phyloP scores from a whole-genome alignment of 805 yeast species.

The Peterozyma xylosa region DNA sequence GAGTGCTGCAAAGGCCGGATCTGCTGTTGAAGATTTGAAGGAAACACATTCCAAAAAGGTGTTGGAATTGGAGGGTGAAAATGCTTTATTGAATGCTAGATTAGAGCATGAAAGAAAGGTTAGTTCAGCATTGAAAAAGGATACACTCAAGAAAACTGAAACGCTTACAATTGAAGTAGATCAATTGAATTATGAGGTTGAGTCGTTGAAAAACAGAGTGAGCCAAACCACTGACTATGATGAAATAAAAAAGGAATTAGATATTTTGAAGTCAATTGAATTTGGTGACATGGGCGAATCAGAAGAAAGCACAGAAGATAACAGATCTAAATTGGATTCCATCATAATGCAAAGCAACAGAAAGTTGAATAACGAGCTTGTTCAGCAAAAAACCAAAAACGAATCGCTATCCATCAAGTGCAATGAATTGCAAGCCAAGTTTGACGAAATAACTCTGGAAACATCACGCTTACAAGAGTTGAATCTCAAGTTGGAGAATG shows the following conservation, averaged over 20 bases:
- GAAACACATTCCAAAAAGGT: constrained; percentile 38
- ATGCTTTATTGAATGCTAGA: constrained; percentile 51
- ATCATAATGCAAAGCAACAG: constrained; percentile 65
- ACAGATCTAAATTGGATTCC: constrained; percentile 35
- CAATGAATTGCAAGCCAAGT: constrained; percentile 28
- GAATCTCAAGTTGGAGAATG: constrained; percentile 66
- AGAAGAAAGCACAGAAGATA: constrained; percentile 24
- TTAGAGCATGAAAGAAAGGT: constrained; percentile 41
- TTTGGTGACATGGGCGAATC: constrained; percentile 41
- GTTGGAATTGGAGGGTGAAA: constrained; percentile 60
- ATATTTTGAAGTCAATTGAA: constrained; percentile 64
- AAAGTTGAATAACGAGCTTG: constrained; percentile 62
- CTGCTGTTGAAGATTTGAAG: constrained; percentile 33
- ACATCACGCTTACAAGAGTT: constrained; percentile 32
- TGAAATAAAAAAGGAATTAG: constrained; percentile 70
- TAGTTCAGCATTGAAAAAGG: constrained; percentile 15
- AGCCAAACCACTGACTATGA: constrained; percentile 62
- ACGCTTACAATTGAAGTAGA: constrained; percentile 35
- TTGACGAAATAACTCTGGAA: constrained; percentile 27
- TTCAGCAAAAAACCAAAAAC: constrained; percentile 54
- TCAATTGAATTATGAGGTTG: constrained; percentile 43
- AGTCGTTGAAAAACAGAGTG: constrained; percentile 40
- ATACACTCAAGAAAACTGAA: constrained; percentile 23
- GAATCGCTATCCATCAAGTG: constrained; percentile 35
- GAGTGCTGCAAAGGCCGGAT: constrained; percentile 40